Base-by-base conservation (phyloP, 441 rosid species). In the Populus hybrid region DNA sequence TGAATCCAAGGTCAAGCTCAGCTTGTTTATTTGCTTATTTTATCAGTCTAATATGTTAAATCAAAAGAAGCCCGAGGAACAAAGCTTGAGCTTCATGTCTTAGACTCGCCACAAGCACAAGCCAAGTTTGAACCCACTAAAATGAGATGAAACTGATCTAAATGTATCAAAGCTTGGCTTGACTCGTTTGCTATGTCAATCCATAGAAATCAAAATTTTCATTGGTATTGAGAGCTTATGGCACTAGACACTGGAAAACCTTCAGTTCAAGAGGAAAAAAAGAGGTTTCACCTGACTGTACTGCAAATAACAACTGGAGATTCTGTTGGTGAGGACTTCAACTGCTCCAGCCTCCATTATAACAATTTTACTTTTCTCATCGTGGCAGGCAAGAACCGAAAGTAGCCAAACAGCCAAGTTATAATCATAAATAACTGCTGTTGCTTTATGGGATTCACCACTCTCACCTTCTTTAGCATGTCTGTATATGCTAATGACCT, bases 341-440 rank as follows among this genome's bases (percentile, higher is more conserved):
- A 97, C 78, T 35, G 96, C 98, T 80, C 94, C 98, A 73, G 98
- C 89, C 82, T 95, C 99, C 98, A 97, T 83, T 83, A 97, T 92
- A 63, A 86, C 89, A 71, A 79, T 87, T 90, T 88, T 93, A 81
- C 92, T 89, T 84, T 88, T 92, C 84, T 87, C 97, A 82, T 91
- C 96, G 72, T 90, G 95, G 84, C 97, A 90, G 21, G 99, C 95
- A 85, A 97, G 97, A 81, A 97, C 88, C 18, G 96, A 89, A 21
- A 97, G 97, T 66, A 97, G 87, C 98, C 98, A 94, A 79, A 89
- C 88, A 76, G 98, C 98, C 77, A 95, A 85, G 84, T 88, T 90
- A 72, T 81, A 85, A 77, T 96, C 99, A 84, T 75, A 85, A 80
- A 97, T 87, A 67, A 92, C 80, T 61, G 89, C 82, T 40, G 89